phyloP scores from a whole-genome alignment of 108 stramenopile species.

The Nannochloropsis granulata region DNA sequence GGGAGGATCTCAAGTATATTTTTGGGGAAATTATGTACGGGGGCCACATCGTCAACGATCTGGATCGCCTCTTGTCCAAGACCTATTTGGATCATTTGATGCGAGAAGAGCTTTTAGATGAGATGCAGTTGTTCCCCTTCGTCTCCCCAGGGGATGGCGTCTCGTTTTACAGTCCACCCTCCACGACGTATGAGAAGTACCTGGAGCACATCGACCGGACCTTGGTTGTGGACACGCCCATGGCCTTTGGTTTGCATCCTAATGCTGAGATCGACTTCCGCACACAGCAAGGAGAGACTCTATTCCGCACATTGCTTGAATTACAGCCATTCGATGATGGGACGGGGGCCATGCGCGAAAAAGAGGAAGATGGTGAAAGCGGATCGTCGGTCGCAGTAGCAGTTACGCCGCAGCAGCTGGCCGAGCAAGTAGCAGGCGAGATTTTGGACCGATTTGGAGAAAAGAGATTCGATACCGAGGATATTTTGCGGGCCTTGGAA shows the following conservation, averaged over 20 bases:
- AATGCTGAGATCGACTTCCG: slow-evolving; percentile 86
- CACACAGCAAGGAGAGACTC: slow-evolving; percentile 54
- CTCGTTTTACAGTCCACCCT: slow-evolving; percentile 54
- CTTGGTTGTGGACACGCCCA: slow-evolving; percentile 62
- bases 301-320: slow-evolving; percentile 45
- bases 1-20: slow-evolving; percentile 76
- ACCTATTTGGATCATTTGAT: slow-evolving; percentile 76
- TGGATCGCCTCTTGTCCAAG: slow-evolving; percentile 68
- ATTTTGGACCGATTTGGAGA: slow-evolving; percentile 64
- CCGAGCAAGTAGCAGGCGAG: slow-evolving; percentile 43
- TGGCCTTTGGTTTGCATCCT: slow-evolving; percentile 79
- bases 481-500: slow-evolving; percentile 44
- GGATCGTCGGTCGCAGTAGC: slow-evolving; percentile 26
- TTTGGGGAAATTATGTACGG: slow-evolving; percentile 90
- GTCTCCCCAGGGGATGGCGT: slow-evolving; percentile 65
- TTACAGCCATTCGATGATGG: slow-evolving; percentile 26
- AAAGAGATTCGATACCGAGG: slow-evolving; percentile 63
- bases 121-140: slow-evolving; percentile 75
- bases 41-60: slow-evolving; percentile 85
- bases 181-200: slow-evolving; percentile 74
- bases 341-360: neutral
- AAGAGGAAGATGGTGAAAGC: slow-evolving; percentile 12
- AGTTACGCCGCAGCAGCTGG: slow-evolving; percentile 38
- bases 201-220: slow-evolving; percentile 64
- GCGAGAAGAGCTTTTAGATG: slow-evolving; percentile 77